Conservation (phyloP, 2,329 filamentous ascomycete genomes). For the Metarhizium robertsii region DNA sequence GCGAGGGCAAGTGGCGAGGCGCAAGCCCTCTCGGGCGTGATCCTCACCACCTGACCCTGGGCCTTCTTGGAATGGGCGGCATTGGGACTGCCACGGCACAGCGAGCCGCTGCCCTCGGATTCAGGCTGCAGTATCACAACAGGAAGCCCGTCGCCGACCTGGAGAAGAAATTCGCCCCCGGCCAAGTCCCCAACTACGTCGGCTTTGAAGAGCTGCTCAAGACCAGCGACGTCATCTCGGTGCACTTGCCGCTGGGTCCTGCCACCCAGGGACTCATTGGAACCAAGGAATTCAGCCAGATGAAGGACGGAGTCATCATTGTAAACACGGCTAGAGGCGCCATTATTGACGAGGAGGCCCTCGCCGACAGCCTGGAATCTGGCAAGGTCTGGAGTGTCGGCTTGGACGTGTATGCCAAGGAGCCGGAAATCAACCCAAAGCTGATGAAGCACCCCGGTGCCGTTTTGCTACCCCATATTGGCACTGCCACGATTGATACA, state of each 20-base stretch:
- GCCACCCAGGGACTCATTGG: constrained; percentile 43
- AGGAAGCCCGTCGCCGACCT: constrained; percentile 25
- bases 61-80: constrained; percentile 51
- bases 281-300: constrained; percentile 36
- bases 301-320: constrained; percentile 47
- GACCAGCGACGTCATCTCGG: constrained; percentile 43
- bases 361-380: constrained; percentile 42
- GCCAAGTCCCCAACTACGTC: constrained; percentile 26
- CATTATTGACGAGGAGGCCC: constrained; percentile 45
- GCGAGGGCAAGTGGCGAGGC: constrained; percentile 47
- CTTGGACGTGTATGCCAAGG: constrained; percentile 47
- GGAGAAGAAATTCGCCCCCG: constrained; percentile 29
- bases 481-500: constrained; percentile 52
- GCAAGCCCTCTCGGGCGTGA: constrained; percentile 50
- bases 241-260: constrained; percentile 42
- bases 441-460: constrained; percentile 50
- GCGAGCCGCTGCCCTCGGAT: constrained; percentile 43
- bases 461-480: constrained; percentile 57
- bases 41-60: constrained; percentile 54
- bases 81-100: constrained; percentile 41
- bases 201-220: constrained; percentile 44
- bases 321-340: constrained; percentile 50
- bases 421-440: constrained; percentile 52
- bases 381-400: constrained; percentile 45
- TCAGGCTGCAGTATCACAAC: constrained; percentile 52